Conservation (phyloP, 2,329 filamentous ascomycete genomes). For the Ramichloridium luteum region DNA sequence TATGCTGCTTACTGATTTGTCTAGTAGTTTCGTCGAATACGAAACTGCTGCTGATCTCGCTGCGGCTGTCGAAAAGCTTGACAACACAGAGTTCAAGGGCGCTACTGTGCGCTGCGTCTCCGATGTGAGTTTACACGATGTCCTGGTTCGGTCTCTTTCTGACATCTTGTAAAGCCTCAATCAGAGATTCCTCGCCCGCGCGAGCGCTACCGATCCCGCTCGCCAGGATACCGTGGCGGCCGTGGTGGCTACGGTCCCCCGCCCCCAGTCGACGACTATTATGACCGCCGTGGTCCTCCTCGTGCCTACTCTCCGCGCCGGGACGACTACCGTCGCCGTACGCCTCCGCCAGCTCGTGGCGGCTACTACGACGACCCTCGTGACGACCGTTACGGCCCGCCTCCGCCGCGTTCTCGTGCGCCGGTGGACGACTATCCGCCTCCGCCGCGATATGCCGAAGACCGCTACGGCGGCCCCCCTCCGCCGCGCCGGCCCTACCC, state of each 20-base stretch:
- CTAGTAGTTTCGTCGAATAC: slow-evolving; percentile 85
- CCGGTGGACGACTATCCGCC: slow-evolving; percentile 66
- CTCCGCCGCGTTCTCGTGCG: slow-evolving; percentile 49
- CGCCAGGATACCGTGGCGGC: slow-evolving; percentile 54
- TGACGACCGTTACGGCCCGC: slow-evolving; percentile 52
- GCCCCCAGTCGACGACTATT: slow-evolving; percentile 57
- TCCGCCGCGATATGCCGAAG: slow-evolving; percentile 51
- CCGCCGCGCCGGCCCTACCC: slow-evolving; percentile 43
- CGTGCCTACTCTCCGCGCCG: slow-evolving; percentile 76
- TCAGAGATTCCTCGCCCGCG: slow-evolving; percentile 50
- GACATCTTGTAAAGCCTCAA: slow-evolving; percentile 47
- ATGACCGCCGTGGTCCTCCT: slow-evolving; percentile 68
- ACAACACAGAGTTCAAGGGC: slow-evolving; percentile 86
- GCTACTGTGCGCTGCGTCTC: slow-evolving; percentile 71
- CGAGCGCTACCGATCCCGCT: slow-evolving; percentile 65
- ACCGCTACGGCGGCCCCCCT: slow-evolving; percentile 52
- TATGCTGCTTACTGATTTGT: slow-evolving; percentile 4
- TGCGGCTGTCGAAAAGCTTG: slow-evolving; percentile 87
- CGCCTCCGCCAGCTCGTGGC: slow-evolving; percentile 59
- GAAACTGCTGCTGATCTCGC: slow-evolving; percentile 84
- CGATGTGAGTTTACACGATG: slow-evolving; percentile 48
- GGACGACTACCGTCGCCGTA: slow-evolving; percentile 77
- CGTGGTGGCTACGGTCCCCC: slow-evolving; percentile 41
- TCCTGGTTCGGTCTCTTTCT: slow-evolving; percentile 9
- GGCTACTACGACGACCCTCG: slow-evolving; percentile 56